Percentiles rank a stretch among this genome's conserved stretches.
These are phyloP conservation scores for Achaetomiella virescens DNA, from an alignment of 495 filamentous ascomycete genomes.

Conservation along the genomic window DNA sequence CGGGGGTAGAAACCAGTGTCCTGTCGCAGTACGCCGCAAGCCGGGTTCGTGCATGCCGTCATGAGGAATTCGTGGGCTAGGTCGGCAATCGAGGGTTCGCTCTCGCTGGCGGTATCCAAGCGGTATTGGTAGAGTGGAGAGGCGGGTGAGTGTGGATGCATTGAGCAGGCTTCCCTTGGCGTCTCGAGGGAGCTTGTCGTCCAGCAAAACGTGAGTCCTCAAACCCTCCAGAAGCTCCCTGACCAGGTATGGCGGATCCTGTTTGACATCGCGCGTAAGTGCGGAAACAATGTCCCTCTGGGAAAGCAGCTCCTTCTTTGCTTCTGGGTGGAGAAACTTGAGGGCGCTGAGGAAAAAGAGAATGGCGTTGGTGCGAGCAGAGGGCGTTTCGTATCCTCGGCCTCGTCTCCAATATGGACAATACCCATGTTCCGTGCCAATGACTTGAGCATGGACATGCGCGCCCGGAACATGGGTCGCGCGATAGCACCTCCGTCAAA, in stretches of 20 bases:
- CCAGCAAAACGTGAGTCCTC: conserved; percentile 60
- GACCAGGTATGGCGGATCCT: conserved; percentile 66
- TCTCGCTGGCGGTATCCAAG: conserved; percentile 22
- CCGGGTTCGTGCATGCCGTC: conserved; percentile 62
- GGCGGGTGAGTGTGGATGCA: conserved; percentile 58
- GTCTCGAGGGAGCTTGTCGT: conserved; percentile 59
- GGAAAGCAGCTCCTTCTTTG: conserved; percentile 69
- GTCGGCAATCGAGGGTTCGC: conserved; percentile 43
- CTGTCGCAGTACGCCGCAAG: conserved; percentile 60
- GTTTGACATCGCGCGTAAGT: conserved; percentile 61
- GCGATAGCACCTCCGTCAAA: conserved; percentile 79
- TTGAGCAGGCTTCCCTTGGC: conserved; percentile 69
- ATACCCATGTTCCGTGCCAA: conserved; percentile 57
- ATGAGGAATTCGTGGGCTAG: conserved; percentile 66
- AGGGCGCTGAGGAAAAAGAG: conserved; percentile 69
- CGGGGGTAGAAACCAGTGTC: conserved; percentile 68
- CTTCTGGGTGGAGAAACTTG: conserved; percentile 59
- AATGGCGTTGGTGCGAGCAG: conserved; percentile 69
- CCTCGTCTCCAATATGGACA: conserved; percentile 44
- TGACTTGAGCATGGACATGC: conserved; percentile 67
- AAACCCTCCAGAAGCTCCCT: conserved; percentile 60
- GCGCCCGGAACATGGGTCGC: conserved; percentile 58
- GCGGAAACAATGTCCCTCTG: conserved; percentile 64
- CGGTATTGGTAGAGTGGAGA: conserved; percentile 68
- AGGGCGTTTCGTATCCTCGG: conserved; percentile 55